Base-by-base conservation (phyloP, 2,329 filamentous ascomycete species). In the Hypoxylon sp. region DNA sequence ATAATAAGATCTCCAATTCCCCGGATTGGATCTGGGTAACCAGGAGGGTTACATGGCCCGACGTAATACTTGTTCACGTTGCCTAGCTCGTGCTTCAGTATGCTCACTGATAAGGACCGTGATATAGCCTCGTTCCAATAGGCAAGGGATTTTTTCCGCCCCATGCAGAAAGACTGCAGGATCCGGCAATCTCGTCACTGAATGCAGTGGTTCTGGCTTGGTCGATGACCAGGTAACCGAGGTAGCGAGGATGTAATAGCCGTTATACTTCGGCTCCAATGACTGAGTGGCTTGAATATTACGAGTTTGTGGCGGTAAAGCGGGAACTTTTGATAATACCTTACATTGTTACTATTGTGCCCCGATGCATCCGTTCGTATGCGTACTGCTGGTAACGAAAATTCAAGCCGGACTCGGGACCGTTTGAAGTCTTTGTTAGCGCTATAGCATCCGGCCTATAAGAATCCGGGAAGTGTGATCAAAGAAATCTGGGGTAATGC, bases 11-110 rank as follows among this genome's bases (percentile, higher is more conserved):
- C 46, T 54, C 55, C 63, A 70, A 29, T 53, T 56, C 57, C 58
- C 57, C 54, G 62, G 65, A 70, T 70, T 70, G 68, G 68, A 54
- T 56, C 62, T 50, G 57, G 35, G 51, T 44, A 24, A 14, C 6
- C 19, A n/a, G 63, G 57, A 59, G 69, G 69, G 69, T 71, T 67
- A 67, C 69, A 71, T 71, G 22, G 48, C 5, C 48, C 13, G 19
- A 29, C 54, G 52, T 35, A 22, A 22, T 22, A 29, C n/a, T 54
- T 52, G 62, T 57, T 65, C 51, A 63, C 66, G 42, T 67, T 57
- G 14, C 55, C 60, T 19, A 51, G 54, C 26, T 66, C 37, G 55
- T 63, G 65, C 35, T 59, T 44, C 57, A 55, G 44, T 19, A 44
- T 65, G 47, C 50, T 60, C 53, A 52, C 42, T 44, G 53, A 50